Percentiles rank a stretch among this genome's conserved stretches.
These are phyloP conservation scores for Hyphodiscus sp. DNA, from an alignment of 2,329 filamentous ascomycete species.

Conservation along the genomic window DNA sequence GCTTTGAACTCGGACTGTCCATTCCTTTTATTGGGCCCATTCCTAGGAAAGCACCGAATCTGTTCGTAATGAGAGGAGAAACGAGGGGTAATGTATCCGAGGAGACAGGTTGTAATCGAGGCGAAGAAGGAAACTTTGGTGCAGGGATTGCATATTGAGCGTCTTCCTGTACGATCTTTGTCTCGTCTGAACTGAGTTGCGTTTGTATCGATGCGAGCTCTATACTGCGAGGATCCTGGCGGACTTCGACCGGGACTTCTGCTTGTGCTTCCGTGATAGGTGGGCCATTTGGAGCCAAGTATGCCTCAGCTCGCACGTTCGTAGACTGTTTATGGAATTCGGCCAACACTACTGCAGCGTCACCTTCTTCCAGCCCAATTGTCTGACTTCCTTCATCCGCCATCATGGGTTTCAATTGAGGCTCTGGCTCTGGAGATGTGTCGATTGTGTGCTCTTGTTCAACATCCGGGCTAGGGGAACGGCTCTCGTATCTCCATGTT, in stretches of 20 bases:
- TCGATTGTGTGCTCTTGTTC: slow-evolving; percentile 4
- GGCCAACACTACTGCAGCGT: slow-evolving; percentile 17
- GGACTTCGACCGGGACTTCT: background rate
- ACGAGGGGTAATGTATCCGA: slow-evolving; percentile 25
- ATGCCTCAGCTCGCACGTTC: slow-evolving; percentile 4
- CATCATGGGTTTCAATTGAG: slow-evolving; percentile 25
- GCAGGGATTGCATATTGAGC: background rate
- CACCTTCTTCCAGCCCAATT: slow-evolving; percentile 28
- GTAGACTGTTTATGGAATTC: slow-evolving; percentile 17
- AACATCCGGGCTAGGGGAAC: slow-evolving; percentile 58
- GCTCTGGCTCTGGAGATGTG: slow-evolving; percentile 13
- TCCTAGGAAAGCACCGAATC: slow-evolving; percentile 1
- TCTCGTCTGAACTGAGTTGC: background rate
- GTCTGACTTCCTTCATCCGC: slow-evolving; percentile 37
- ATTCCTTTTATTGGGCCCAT: background rate
- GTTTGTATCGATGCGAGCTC: slow-evolving; percentile 2
- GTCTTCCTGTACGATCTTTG: background rate
- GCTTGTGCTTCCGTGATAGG: background rate
- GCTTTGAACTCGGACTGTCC: background rate
- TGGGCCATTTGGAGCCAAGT: slow-evolving; percentile 3
- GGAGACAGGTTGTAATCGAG: slow-evolving; percentile 19
- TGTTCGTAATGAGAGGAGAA: slow-evolving; percentile 20
- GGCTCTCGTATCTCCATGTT: slow-evolving; percentile 68
- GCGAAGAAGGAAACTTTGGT: slow-evolving; percentile 13
- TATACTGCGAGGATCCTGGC: background rate